Evolutionary conservation across 2,329 filamentous ascomycete species (phyloP).

Genomic region (Cytospora mali): DNA sequence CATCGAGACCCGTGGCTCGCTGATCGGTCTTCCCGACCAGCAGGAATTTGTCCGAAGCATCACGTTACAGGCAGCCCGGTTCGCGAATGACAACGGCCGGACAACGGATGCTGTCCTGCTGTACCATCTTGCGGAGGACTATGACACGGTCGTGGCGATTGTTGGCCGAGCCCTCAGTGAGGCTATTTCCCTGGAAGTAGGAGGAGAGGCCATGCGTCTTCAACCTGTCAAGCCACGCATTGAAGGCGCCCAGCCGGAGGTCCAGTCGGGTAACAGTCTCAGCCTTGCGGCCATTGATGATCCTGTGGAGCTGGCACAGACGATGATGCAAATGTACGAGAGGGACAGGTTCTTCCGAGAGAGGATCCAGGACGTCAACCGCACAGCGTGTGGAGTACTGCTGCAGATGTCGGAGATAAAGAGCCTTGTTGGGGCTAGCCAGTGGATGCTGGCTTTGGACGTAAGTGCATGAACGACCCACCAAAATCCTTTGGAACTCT

Average conservation of each 20-base stretch:
- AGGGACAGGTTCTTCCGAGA: constrained; percentile 62
- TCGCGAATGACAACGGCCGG: constrained; percentile 91
- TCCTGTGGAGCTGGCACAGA: constrained; percentile 60
- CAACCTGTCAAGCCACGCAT: constrained; percentile 77
- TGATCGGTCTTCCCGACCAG: constrained; percentile 80
- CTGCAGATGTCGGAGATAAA: constrained; percentile 66
- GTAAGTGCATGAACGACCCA: constrained; percentile 46
- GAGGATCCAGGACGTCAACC: constrained; percentile 59
- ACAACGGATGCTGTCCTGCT: constrained; percentile 92
- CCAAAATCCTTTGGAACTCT: not conserved
- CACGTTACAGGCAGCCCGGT: constrained; percentile 86
- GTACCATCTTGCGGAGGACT: constrained; percentile 93
- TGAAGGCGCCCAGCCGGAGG: constrained; percentile 43
- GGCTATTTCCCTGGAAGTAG: constrained; percentile 82
- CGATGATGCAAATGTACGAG: constrained; percentile 67
- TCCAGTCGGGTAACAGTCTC: constrained; percentile 57
- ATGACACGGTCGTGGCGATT: constrained; percentile 89
- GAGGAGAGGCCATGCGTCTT: constrained; percentile 75
- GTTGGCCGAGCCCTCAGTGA: constrained; percentile 90
- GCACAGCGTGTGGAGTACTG: constrained; percentile 58
- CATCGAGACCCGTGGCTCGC: constrained; percentile 79
- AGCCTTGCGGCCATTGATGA: constrained; percentile 63
- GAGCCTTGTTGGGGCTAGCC: constrained; percentile 53
- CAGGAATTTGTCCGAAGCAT: constrained; percentile 89
- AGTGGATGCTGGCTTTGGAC: constrained; percentile 62